Conservation (phyloP, 495 filamentous ascomycete species). For the Xylaria intraflava region DNA sequence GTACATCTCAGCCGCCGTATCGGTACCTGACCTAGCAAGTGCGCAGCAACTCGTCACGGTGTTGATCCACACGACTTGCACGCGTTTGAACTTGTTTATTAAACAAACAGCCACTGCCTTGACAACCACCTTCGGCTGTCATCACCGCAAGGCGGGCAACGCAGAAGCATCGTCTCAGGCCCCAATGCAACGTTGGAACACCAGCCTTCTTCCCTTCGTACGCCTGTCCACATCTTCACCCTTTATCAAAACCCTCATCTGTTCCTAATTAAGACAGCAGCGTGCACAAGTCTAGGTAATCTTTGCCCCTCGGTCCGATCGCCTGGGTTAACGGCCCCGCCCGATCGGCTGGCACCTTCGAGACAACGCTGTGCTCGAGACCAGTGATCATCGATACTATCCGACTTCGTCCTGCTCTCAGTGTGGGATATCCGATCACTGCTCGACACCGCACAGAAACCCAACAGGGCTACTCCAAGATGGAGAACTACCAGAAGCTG, state of each 20-base stretch:
- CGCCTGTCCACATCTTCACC: neutral
- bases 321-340: too few species aligned
- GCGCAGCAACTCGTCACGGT: neutral
- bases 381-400: neutral
- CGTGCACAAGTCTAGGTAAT: too few species aligned
- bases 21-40: neutral
- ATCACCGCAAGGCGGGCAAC: neutral
- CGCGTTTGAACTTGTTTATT: slow-evolving; percentile 26
- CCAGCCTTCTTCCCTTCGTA: neutral
- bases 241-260: too few species aligned
- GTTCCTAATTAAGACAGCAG: too few species aligned
- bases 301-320: slow-evolving; percentile 19
- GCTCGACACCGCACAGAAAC: slow-evolving; percentile 1
- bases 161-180: neutral
- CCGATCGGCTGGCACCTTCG: too few species aligned
- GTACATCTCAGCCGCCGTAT: neutral
- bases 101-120: slow-evolving; percentile 16
- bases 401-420: neutral
- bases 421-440: slow-evolving; percentile 1
- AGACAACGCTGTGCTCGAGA: neutral
- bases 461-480: slow-evolving; percentile 28
- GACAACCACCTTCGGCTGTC: slow-evolving; percentile 1
- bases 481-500: slow-evolving; percentile 99
- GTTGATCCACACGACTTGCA: slow-evolving; percentile 7
- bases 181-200: neutral